These are phyloP conservation scores for Malus sylvestris DNA, from an alignment of 306 rosid species.

Conservation along the genomic window DNA sequence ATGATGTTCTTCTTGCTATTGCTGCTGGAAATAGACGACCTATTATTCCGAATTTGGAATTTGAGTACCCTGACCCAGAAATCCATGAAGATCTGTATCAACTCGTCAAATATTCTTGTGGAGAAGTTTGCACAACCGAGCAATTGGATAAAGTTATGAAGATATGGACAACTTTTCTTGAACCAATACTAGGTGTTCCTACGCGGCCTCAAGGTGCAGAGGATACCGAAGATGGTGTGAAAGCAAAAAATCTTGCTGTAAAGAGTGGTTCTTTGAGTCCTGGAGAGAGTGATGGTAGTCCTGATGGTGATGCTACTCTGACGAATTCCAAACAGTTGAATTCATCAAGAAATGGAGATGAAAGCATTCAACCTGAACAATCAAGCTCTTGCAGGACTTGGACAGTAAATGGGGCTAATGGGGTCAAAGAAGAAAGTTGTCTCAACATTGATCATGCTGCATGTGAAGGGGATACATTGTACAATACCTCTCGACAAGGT, in stretches of 20 bases:
- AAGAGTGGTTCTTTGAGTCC: slow-evolving; percentile 43
- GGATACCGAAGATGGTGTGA: slow-evolving; percentile 85
- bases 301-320: slow-evolving; percentile 46
- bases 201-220: slow-evolving; percentile 77
- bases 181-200: slow-evolving; percentile 90
- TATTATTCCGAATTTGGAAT: slow-evolving; percentile 84
- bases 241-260: slow-evolving; percentile 45
- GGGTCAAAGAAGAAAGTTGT: slow-evolving; percentile 55
- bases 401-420: slow-evolving; percentile 56
- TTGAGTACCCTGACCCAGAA: slow-evolving; percentile 69
- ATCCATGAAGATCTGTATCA: slow-evolving; percentile 95
- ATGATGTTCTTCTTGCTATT: slow-evolving; percentile 87
- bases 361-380: slow-evolving; percentile 61
- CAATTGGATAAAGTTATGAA: slow-evolving; percentile 91
- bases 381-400: slow-evolving; percentile 67
- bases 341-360: slow-evolving; percentile 64
- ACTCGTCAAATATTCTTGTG: slow-evolving; percentile 89
- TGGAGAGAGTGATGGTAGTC: slow-evolving; percentile 66
- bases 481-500: slow-evolving; percentile 36
- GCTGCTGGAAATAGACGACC: slow-evolving; percentile 96
- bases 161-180: slow-evolving; percentile 93
- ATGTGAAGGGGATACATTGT: slow-evolving; percentile 42
- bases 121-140: slow-evolving; percentile 90
- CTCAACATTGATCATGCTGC: slow-evolving; percentile 42
- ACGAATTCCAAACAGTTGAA: slow-evolving; percentile 47